Evolutionary conservation across 139 green algal genomes (phyloP), one percentile per base, ranked within the genome.

Genomic region (Edaphochlamys debaryana): DNA sequence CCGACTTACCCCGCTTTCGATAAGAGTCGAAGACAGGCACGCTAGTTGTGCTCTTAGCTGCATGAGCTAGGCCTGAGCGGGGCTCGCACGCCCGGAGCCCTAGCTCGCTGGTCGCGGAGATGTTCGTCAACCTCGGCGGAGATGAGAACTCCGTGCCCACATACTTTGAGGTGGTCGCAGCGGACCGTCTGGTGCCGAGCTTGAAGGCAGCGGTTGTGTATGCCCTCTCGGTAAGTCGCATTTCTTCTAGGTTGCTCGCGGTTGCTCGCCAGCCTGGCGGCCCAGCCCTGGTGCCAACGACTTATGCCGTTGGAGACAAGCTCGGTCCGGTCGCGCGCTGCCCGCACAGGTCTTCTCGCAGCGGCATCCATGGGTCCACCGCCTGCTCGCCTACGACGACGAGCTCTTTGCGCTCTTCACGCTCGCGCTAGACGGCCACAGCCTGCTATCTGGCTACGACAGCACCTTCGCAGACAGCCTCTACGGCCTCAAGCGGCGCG

Each of bases 91-190:
- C n/a, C n/a, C n/a, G n/a, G n/a, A n/a, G n/a, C n/a, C n/a, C n/a
- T n/a, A n/a, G n/a, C n/a, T n/a, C n/a, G n/a, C n/a, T n/a, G n/a
- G n/a, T 54, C 45, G 45, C 45, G 45, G 13, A 9, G 94, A 89
- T 92, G 25, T 97, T 97, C 41, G 89, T 96, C 27, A 42, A 82
- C n/a, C 64, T 97, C 7, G 94, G 93, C 0, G 92, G 93, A 23
- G 92, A 94, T 32, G 90, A 86, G 0, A 86, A 75, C n/a, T 64
- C 85, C 2, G 75, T 80, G 30, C 95, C 95, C 19, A 97, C 94
- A 1, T 97, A 96, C 60, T 98, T 98, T 73, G 95, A 98, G 87
- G 87, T 97, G 13, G 79, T 96, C 6, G 95, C 95, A 9, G 94
- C 95, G 4, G 95, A 97, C 25, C 79, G 90, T 25, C 88, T 98